These are phyloP conservation scores for Colletotrichum endophyticum DNA, from an alignment of 2,329 filamentous ascomycete species.

Conservation along the genomic window DNA sequence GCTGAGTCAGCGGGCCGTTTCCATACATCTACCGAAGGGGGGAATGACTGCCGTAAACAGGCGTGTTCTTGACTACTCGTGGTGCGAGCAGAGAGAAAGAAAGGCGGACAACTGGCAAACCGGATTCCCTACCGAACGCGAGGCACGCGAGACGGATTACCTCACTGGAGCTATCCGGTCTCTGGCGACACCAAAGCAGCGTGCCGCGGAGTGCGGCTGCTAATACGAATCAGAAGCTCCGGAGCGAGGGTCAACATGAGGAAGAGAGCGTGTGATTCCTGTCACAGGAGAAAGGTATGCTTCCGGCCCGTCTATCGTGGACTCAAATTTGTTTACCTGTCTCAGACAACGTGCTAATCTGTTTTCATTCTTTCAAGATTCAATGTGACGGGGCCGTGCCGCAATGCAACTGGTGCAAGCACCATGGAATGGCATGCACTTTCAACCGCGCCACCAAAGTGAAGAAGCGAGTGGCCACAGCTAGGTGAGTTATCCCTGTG, in stretches of 20 bases:
- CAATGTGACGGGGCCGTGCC: slow-evolving; percentile 51
- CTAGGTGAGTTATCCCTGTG: neutral
- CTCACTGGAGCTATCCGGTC: neutral
- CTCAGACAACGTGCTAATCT: neutral
- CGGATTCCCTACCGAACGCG: neutral
- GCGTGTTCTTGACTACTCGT: neutral
- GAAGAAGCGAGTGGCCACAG: slow-evolving; percentile 7
- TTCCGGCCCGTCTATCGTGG: neutral
- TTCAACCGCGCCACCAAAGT: slow-evolving; percentile 33
- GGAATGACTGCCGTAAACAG: neutral
- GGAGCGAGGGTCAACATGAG: slow-evolving; percentile 12
- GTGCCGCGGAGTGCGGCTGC: slow-evolving; percentile 2
- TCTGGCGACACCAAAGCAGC: neutral
- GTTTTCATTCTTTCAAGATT: slow-evolving; percentile 38
- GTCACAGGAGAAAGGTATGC: slow-evolving; percentile 51
- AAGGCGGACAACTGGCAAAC: neutral
- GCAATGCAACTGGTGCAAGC: slow-evolving; percentile 55
- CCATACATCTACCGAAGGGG: slow-evolving; percentile 7
- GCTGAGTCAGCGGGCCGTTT: slow-evolving; percentile 15
- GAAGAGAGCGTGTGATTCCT: slow-evolving; percentile 51
- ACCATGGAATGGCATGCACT: slow-evolving; percentile 51
- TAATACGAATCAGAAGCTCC: neutral
- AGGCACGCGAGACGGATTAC: neutral
- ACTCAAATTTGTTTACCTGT: neutral
- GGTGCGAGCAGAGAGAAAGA: neutral